phyloP scores from a whole-genome alignment of 768 basidiomycete genomes.

The Lactarius pseudohatsudake region DNA sequence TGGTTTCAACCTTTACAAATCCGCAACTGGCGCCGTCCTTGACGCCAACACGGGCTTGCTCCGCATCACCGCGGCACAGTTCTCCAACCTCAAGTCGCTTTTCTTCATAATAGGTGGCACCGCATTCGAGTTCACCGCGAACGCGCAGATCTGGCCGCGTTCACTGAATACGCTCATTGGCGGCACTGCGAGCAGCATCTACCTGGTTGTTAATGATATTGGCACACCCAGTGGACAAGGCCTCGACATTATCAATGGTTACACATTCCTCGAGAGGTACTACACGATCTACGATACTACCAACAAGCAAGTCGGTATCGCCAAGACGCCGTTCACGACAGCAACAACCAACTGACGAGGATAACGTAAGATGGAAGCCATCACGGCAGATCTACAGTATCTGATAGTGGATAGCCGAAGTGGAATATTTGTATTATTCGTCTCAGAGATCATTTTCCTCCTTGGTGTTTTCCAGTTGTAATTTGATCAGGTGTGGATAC shows the following conservation, averaged over 20 bases:
- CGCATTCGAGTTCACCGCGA: constrained; percentile 41
- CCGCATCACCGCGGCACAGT: constrained; percentile 36
- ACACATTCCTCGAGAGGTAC: constrained; percentile 40
- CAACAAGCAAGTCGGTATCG: constrained; percentile 37
- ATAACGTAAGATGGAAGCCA: neutral
- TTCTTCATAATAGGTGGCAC: constrained; percentile 56
- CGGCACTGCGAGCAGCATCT: constrained; percentile 32
- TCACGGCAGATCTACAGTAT: neutral
- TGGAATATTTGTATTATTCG: neutral
- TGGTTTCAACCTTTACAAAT: constrained; percentile 35
- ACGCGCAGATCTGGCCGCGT: constrained; percentile 37
- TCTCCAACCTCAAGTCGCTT: constrained; percentile 50
- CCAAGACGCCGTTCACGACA: constrained; percentile 37
- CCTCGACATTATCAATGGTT: constrained; percentile 42
- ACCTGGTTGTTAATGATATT: constrained; percentile 37
- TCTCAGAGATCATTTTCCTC: neutral
- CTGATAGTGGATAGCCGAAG: neutral
- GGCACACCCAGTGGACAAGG: constrained; percentile 34
- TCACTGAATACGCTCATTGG: constrained; percentile 36
- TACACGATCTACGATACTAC: constrained; percentile 39
- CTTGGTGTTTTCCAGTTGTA: too few relatives aligned
- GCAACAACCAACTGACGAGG: constrained; percentile 34
- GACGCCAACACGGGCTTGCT: constrained; percentile 27
- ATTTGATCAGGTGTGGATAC: too few relatives aligned
- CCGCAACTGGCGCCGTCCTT: constrained; percentile 35